Evolutionary conservation across 352 stramenopile species (phyloP), one percentile per base, ranked within the genome.

Genomic region (Phytopythium litorale): DNA sequence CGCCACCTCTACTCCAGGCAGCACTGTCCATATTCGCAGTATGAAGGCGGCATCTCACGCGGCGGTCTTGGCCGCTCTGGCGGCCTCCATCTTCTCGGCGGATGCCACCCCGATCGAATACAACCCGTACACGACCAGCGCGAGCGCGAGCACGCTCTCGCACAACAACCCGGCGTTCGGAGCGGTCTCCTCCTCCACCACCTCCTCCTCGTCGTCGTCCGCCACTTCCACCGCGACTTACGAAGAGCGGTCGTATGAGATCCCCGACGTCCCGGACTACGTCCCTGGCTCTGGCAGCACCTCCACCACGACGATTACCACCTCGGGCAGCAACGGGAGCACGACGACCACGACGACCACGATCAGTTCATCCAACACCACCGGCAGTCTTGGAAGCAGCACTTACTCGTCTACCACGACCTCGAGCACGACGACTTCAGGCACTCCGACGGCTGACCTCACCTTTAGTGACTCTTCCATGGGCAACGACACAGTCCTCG

Each of bases 51-150:
- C 23, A 4, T 4, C 53, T 45, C n/a, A n/a, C 8, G 7, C 15
- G 19, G 33, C 33, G 50, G n/a, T 28, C 35, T 7, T 57, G 30
- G 51, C 28, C n/a, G 35, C 38, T 7, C 35, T 58, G 33, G 33
- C 33, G 53, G 35, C 53, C 32, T 43, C 33, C 9, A 12, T 58
- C 12, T 6, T 23, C 4, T 30, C 35, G 3, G 55, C 21, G 15
- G 55, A 38, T 3, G 69, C 55, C 35, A 66, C 54, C 7, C 69
- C 69, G 7, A 71, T 76, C 23, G 69, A 63, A n/a, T 67, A 76
- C 62, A 73, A 76, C 49, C 69, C 69, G 18, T 67, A 71, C 25
- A 76, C 69, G 8, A 73, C 63, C 28, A 57, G 64, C 42, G 54
- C 57, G 15, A 66, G 56, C 52, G 55, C 63, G 32, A 61, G 56